Percentiles rank a stretch among this genome's conserved stretches.
Evolutionary conservation across 371 early-diverging fungal genomes (phyloP).

Genomic region (Mucor racemosus): DNA sequence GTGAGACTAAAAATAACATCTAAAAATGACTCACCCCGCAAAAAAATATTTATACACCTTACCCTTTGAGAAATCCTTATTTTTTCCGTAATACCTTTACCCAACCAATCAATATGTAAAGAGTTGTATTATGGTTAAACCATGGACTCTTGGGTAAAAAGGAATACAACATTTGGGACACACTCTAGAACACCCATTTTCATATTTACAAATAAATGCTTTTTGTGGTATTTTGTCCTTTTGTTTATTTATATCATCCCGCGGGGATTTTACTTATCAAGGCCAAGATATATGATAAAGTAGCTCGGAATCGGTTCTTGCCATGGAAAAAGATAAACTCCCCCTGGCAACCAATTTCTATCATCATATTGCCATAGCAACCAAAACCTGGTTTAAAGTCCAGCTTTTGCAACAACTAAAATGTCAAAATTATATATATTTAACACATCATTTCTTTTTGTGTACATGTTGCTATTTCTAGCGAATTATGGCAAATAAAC

Average conservation of each 20-base stretch:
- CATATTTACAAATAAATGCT: slow-evolving; percentile 4
- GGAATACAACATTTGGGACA: neutral
- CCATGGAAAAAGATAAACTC: neutral
- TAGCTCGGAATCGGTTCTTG: neutral
- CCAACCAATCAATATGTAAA: neutral
- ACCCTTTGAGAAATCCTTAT: neutral
- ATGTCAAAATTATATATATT: neutral
- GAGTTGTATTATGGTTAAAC: neutral
- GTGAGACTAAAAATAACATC: neutral
- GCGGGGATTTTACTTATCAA: neutral
- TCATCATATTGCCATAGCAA: neutral
- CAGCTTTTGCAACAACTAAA: neutral
- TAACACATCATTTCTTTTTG: neutral
- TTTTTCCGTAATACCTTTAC: slow-evolving; percentile 5
- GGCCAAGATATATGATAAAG: neutral
- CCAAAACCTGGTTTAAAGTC: neutral
- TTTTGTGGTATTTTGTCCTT: neutral
- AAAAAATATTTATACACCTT: neutral
- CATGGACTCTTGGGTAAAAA: neutral
- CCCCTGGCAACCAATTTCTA: neutral
- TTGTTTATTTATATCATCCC: slow-evolving; percentile 5
- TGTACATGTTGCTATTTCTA: neutral
- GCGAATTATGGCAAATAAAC: neutral
- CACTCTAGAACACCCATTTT: slow-evolving; percentile 2
- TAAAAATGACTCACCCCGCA: neutral